Base-by-base conservation (phyloP, 1,284 basidiomycete species). In the Rhodotorula sp. region DNA sequence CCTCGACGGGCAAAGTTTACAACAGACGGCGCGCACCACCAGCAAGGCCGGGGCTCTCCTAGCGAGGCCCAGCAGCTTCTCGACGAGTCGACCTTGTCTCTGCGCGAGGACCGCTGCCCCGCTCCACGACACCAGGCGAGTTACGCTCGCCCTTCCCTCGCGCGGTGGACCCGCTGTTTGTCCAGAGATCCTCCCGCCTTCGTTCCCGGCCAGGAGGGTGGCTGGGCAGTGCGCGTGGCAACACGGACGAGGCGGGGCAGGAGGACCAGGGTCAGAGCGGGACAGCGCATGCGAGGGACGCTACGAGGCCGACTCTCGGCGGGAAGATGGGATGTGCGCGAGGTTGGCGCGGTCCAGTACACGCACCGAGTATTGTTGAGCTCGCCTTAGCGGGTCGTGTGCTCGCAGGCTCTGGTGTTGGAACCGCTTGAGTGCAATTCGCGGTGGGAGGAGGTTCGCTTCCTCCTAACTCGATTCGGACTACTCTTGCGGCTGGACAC, bases 11-110 rank as follows among this genome's bases (percentile, higher is more conserved):
- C 48, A 32, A 55, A 29, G 62, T 56, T 64, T 49, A 29, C 52
- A 70, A 29, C 32, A 64, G 60, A 62, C 36, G 47, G 68, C 68
- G 68, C 59, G 64, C 68, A 62, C 68, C 68, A 70, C 68, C 68
- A 70, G 64, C 59, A 64, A 68, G 39, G 39, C 39, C 39, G 19
- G 39, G 39, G 39, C 39, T 44, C 39, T 44, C 39, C 39, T 6
- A 15, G 39, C 39, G 39, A 44, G 39, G 39, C 39, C 39, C 39
- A 44, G 39, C 39, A 44, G 39, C 39, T 44, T 44, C 39, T 44
- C 39, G 39, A 44, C 39, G 39, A 44, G 39, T 24, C 59, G 19
- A 22, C 30, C 59, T 44, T 44, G 39, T 44, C 13, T 29, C 46
- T 46, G 22, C 55, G 55, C 63, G 56, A 64, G 63, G 63, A 64